Conservation (phyloP, 306 rosid genomes). For the Lotus japonicus region DNA sequence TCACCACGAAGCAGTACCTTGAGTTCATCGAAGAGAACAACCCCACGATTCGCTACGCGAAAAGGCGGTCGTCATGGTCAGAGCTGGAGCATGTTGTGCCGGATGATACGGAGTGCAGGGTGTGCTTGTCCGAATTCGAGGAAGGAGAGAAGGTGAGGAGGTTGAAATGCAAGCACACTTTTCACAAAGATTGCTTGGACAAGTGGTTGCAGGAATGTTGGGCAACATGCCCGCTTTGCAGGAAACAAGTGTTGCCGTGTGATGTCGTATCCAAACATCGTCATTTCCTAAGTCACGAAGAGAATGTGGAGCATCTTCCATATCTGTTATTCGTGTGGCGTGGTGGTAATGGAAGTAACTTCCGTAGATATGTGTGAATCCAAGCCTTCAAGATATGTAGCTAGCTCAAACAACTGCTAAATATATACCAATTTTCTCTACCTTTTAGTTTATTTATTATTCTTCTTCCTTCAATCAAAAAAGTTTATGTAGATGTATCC, state of each 20-base stretch:
- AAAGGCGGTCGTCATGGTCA: not conserved
- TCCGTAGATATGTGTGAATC: constrained; percentile 19
- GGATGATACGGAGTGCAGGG: constrained; percentile 42
- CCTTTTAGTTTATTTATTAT: too few relatives aligned
- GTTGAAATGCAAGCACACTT: constrained; percentile 66
- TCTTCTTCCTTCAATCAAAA: too few relatives aligned
- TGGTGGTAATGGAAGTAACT: constrained; percentile 25
- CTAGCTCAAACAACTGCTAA: too few relatives aligned
- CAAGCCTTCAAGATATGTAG: too few relatives aligned
- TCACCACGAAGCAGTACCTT: constrained; percentile 26
- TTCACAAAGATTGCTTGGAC: constrained; percentile 79
- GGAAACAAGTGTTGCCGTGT: constrained; percentile 60
- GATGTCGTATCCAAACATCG: constrained; percentile 63
- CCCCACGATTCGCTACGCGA: constrained; percentile 46
- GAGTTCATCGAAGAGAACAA: constrained; percentile 59
- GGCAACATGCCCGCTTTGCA: constrained; percentile 87
- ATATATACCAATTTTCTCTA: too few relatives aligned
- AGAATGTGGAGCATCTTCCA: constrained; percentile 45
- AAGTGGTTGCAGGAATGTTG: constrained; percentile 62
- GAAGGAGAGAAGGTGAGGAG: constrained; percentile 67
- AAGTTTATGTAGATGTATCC: too few relatives aligned
- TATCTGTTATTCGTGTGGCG: constrained; percentile 52
- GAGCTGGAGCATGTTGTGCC: too few relatives aligned
- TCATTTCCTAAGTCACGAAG: constrained; percentile 47
- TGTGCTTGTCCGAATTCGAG: constrained; percentile 68